phyloP scores from a whole-genome alignment of 805 yeast species.

The Metschnikowia colocasiae region DNA sequence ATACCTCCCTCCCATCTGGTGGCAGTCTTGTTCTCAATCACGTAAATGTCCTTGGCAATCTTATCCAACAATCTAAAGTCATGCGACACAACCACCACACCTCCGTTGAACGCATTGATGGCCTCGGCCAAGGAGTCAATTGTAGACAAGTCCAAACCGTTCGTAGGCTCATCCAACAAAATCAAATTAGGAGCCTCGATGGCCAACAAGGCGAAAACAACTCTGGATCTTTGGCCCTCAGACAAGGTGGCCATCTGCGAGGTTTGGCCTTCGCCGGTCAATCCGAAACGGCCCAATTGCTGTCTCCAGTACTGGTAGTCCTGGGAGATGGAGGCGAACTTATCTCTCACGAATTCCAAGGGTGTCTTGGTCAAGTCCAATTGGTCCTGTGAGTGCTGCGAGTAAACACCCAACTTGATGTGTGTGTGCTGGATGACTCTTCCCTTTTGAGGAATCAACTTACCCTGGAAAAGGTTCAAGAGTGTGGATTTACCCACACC shows the following conservation, averaged over 20 bases:
- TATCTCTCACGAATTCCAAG: slow-evolving; percentile 94
- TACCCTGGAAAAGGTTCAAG: slow-evolving; percentile 95
- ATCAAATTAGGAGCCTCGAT: slow-evolving; percentile 92
- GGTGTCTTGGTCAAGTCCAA: slow-evolving; percentile 94
- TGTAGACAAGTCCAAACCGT: slow-evolving; percentile 97
- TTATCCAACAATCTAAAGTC: slow-evolving; percentile 97
- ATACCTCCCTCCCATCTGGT: slow-evolving; percentile 95
- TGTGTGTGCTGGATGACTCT: slow-evolving; percentile 97
- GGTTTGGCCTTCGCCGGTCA: slow-evolving; percentile 98
- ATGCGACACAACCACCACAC: slow-evolving; percentile 97
- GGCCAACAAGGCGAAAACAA: slow-evolving; percentile 94
- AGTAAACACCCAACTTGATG: slow-evolving; percentile 96
- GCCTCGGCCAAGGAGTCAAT: slow-evolving; percentile 98
- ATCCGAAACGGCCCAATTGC: slow-evolving; percentile 96
- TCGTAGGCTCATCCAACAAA: slow-evolving; percentile 97
- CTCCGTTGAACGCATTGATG: slow-evolving; percentile 91
- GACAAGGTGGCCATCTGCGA: slow-evolving; percentile 97
- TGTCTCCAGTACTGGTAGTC: slow-evolving; percentile 99
- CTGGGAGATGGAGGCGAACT: slow-evolving; percentile 84
- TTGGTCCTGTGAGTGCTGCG: slow-evolving; percentile 98
- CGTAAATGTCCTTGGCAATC: slow-evolving; percentile 95
- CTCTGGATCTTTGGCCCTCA: slow-evolving; percentile 99
- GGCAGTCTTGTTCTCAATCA: slow-evolving; percentile 92
- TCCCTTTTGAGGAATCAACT: slow-evolving; percentile 82
- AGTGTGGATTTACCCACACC: slow-evolving; percentile 98